phyloP scores from a whole-genome alignment of 129 eudicot genomes.

The Glebionis coronaria region DNA sequence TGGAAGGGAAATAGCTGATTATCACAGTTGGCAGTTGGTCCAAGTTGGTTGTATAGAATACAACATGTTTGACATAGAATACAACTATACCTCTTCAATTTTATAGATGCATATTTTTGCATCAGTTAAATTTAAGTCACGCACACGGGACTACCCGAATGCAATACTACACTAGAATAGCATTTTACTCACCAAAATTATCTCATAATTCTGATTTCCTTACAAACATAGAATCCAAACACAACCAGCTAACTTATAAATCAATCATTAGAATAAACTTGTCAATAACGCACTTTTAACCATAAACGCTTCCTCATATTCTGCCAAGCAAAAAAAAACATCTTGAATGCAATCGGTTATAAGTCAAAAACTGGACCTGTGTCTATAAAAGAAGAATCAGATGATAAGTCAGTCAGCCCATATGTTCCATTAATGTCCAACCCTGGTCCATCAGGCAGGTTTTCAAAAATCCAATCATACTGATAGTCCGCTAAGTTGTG shows the following conservation, averaged over 20 bases:
- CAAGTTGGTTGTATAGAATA: not conserved
- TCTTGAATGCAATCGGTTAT: constrained; percentile 8
- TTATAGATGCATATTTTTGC: not conserved
- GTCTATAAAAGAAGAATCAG: constrained; percentile 42
- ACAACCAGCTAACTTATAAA: constrained; percentile 14
- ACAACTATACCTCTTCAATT: not conserved
- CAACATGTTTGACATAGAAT: not conserved
- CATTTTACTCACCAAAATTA: constrained; percentile 6
- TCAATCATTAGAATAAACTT: not conserved
- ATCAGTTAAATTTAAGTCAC: not conserved
- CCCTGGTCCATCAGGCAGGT: constrained; percentile 44
- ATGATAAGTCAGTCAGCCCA: constrained; percentile 30
- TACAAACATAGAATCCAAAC: constrained; percentile 18
- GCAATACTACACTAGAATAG: not conserved
- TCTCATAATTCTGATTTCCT: constrained; percentile 4
- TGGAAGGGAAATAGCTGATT: not conserved
- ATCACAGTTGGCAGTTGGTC: not conserved
- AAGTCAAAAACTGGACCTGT: constrained; percentile 50
- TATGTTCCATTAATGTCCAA: constrained; percentile 20
- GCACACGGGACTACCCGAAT: not conserved
- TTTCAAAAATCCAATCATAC: constrained; percentile 52
- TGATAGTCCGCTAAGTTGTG: constrained; percentile 30
- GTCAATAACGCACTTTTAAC: too few species aligned
- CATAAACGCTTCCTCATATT: constrained; percentile 11
- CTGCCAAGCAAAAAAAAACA: constrained; percentile 28